Conservation (phyloP, 108 stramenopile genomes). For the Cyclostephanos invisitatus region DNA sequence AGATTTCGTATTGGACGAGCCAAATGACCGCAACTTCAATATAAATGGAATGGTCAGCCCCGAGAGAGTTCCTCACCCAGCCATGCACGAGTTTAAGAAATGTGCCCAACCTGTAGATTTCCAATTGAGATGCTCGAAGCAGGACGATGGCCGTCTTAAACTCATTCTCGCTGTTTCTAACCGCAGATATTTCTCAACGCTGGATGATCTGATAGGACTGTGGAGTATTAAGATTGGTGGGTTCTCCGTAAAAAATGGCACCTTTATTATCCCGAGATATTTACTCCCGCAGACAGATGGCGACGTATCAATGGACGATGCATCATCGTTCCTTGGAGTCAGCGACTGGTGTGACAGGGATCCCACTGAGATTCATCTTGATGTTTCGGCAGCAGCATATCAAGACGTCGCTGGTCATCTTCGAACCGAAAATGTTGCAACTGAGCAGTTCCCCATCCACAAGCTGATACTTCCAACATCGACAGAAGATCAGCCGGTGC, state of each 20-base stretch:
- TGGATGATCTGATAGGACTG: constrained; percentile 20
- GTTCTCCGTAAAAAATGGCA: constrained; percentile 11
- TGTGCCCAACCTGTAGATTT: constrained; percentile 81
- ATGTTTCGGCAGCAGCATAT: constrained; percentile 2
- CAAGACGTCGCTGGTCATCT: background rate
- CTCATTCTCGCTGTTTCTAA: constrained; percentile 13
- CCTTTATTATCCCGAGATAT: constrained; percentile 6
- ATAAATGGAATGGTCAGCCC: constrained; percentile 93
- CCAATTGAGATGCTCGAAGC: background rate
- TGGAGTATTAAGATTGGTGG: constrained; percentile 38
- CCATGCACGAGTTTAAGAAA: constrained; percentile 84
- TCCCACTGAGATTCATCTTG: constrained; percentile 11
- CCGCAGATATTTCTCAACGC: constrained; percentile 17
- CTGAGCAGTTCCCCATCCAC: constrained; percentile 18
- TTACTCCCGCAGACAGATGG: constrained; percentile 15
- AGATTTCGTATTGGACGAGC: constrained; percentile 83
- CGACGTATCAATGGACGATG: background rate
- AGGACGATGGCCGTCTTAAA: background rate
- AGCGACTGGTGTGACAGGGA: background rate
- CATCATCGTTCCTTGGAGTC: background rate
- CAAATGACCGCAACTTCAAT: constrained; percentile 88
- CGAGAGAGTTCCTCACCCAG: constrained; percentile 89
- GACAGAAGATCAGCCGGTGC: background rate
- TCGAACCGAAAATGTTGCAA: background rate
- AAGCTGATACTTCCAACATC: background rate